Evolutionary conservation across 768 basidiomycete genomes (phyloP), one percentile per base, ranked within the genome.

Genomic region (Imleria badia): DNA sequence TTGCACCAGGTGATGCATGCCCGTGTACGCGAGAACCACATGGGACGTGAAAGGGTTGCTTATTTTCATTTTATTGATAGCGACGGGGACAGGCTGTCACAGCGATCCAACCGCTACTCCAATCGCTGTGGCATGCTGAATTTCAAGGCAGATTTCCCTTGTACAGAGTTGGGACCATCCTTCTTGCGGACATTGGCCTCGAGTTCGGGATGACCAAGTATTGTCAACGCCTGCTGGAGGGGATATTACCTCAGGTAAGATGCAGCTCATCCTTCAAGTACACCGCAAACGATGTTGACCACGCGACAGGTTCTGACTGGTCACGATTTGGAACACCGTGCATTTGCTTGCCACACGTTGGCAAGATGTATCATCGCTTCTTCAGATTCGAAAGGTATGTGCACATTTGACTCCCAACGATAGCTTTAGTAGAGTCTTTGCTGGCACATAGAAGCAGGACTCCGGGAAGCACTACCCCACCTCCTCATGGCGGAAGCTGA

Each of bases 61-160:
- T 39, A 52, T 43, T 52, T 26, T 47, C 29, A 44, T 41, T 57
- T 45, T 34, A 17, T 41, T 58, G 55, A 29, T 53, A 93, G 91
- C 76, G 82, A 65, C 78, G 73, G 26, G 83, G 84, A 52, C 86
- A 91, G 73, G 80, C 80, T 9, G 74, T 83, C 20, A 75, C 78
- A 22, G 76, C 82, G 2, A 78, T 91, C 17, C 84, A 90, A 29
- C 80, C 82, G 39, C 73, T 94, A 23, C 72, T 94, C 26, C 83
- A 78, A 52, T 81, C 86, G 2, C 67, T 93, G 35, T 93, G 91
- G 89, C 78, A 87, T 54, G 82, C 91, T 0, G 90, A 94, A 68
- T 90, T 89, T 65, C 81, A 89, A 50, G 81, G 83, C 49, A 81
- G 85, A 51, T 81, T 84, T 62, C 76, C 78, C 15, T 67, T 84